A percentile compares a stretch with the other conserved stretches of the same genome.
These are phyloP conservation scores for Linum usitatissimum DNA, from an alignment of 345 rosid species.

Conservation along the genomic window DNA sequence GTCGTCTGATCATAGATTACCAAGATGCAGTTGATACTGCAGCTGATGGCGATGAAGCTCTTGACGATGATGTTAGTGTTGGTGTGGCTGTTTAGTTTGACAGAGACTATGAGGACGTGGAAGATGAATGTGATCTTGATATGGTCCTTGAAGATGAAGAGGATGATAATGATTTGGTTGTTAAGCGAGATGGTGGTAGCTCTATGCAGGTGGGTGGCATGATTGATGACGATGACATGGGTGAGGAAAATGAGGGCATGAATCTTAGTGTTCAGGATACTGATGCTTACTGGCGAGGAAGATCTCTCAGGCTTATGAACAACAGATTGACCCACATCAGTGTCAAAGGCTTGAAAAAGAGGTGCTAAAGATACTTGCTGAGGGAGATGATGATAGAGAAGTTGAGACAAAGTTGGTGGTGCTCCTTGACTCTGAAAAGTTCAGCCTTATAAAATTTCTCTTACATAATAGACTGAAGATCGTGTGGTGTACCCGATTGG, in stretches of 20 bases:
- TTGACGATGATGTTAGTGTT: constrained; percentile 79
- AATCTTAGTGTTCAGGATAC: constrained; percentile 79
- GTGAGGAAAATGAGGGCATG: constrained; percentile 57
- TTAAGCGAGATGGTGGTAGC: constrained; percentile 40
- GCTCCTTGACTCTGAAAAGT: constrained; percentile 55
- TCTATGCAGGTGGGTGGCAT: constrained; percentile 86
- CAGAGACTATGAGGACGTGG: constrained; percentile 76
- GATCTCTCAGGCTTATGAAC: constrained; percentile 81
- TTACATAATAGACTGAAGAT: constrained; percentile 62
- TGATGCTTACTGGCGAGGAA: constrained; percentile 96
- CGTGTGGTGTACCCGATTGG: constrained; percentile 91
- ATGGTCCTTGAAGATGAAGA: constrained; percentile 79
- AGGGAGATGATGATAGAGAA: constrained; percentile 65
- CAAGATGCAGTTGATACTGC: constrained; percentile 50
- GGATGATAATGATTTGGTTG: constrained; percentile 40
- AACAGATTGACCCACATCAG: constrained; percentile 77
- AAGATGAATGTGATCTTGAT: constrained; percentile 85
- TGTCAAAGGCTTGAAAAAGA: constrained; percentile 90
- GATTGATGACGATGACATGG: constrained; percentile 56
- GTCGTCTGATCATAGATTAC: constrained; percentile 66
- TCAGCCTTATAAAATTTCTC: constrained; percentile 66
- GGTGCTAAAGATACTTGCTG: constrained; percentile 74
- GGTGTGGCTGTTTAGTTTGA: constrained; percentile 87
- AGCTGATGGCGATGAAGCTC: constrained; percentile 59
- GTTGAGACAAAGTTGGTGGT: constrained; percentile 58